Conservation (phyloP, 2,329 filamentous ascomycete species). For the Verticillium nubilum region DNA sequence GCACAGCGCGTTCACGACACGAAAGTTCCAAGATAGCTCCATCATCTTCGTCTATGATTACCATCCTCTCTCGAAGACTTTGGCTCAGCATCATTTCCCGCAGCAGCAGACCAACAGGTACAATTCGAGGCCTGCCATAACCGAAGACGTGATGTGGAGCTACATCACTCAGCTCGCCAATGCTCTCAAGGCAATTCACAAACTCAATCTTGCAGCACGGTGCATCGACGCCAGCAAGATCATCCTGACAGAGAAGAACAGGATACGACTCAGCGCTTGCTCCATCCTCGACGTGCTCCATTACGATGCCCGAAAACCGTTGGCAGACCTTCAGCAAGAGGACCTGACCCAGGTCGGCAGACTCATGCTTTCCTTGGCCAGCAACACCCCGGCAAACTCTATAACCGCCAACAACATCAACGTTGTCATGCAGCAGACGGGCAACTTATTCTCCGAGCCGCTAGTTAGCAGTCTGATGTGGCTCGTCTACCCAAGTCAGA, state of each 20-base stretch:
- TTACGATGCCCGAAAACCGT: conserved; percentile 62
- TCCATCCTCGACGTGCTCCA: conserved; percentile 86
- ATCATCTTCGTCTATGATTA: conserved; percentile 93
- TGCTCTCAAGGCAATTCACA: conserved; percentile 81
- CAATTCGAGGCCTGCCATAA: conserved; percentile 41
- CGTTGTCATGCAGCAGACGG: conserved; percentile 70
- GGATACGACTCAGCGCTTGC: conserved; percentile 82
- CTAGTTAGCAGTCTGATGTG: conserved; percentile 76
- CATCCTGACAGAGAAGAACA: conserved; percentile 83
- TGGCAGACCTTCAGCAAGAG: conserved; percentile 78
- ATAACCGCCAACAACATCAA: conserved; percentile 58
- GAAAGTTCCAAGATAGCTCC: conserved; percentile 90
- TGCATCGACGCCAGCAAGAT: conserved; percentile 86
- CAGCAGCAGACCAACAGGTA: conserved; percentile 34
- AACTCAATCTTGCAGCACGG: conserved; percentile 73
- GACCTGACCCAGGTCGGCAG: conserved; percentile 82
- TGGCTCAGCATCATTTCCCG: conserved; percentile 74
- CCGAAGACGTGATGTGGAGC: conserved; percentile 78
- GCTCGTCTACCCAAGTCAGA: conserved; percentile 65
- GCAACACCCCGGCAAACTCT: conserved; percentile 60
- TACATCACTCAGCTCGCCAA: conserved; percentile 91
- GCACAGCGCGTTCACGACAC: conserved; percentile 88
- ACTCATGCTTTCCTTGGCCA: conserved; percentile 76
- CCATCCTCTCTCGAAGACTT: conserved; percentile 82
- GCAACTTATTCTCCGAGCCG: conserved; percentile 69